Percentiles rank a stretch among this genome's conserved stretches.
These are phyloP conservation scores for Nematocida parisii DNA, from an alignment of 371 early-diverging fungal species.

Conservation along the genomic window DNA sequence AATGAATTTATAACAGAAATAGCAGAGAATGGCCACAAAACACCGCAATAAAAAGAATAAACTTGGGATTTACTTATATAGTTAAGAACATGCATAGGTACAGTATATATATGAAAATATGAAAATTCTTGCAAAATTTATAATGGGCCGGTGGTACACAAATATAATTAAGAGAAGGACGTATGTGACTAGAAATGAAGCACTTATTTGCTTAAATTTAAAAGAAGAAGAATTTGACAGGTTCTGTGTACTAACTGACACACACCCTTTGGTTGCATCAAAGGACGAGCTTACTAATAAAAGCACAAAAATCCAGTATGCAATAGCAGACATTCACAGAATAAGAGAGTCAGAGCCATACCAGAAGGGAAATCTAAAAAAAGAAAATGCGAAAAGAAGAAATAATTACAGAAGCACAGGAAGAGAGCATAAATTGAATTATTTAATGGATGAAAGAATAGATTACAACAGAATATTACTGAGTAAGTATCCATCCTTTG, in stretches of 20 bases:
- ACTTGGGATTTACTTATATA: neutral
- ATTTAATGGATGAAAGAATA: slow-evolving; percentile 41
- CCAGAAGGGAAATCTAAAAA: slow-evolving; percentile 46
- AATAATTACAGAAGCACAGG: slow-evolving; percentile 6
- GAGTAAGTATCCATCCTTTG: slow-evolving; percentile 55
- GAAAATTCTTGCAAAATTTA: slow-evolving; percentile 39
- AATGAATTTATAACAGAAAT: neutral
- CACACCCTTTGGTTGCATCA: slow-evolving; percentile 25
- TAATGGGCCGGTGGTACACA: slow-evolving; percentile 42
- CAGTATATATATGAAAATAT: neutral
- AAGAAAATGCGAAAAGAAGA: slow-evolving; percentile 30
- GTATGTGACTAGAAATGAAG: slow-evolving; percentile 53
- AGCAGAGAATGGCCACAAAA: neutral
- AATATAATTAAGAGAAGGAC: slow-evolving; percentile 49
- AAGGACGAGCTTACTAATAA: slow-evolving; percentile 44
- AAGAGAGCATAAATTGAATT: slow-evolving; percentile 6
- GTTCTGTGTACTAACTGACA: slow-evolving; percentile 36
- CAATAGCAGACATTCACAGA: slow-evolving; percentile 49
- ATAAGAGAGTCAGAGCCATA: slow-evolving; percentile 56
- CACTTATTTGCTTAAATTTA: slow-evolving; percentile 28
- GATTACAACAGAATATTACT: slow-evolving; percentile 48
- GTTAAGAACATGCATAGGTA: too few relatives aligned
- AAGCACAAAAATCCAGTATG: slow-evolving; percentile 51
- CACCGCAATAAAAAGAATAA: neutral
- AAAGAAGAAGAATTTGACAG: slow-evolving; percentile 39